Conservation (phyloP, 2,329 filamentous ascomycete genomes). For the Emmonsia crescens region DNA sequence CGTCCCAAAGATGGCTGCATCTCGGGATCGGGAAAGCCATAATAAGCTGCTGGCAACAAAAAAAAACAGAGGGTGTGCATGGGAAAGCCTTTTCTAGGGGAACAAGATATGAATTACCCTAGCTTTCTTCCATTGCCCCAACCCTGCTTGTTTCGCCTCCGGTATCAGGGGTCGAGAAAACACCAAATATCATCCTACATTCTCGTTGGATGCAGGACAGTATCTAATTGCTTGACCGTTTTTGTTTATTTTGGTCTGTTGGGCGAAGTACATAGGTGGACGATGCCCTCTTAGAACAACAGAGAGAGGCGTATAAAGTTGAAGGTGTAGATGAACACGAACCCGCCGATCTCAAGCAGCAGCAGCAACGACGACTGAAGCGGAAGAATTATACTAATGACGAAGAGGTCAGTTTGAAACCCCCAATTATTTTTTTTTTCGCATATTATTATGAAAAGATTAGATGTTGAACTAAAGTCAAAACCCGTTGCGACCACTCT, state of each 20-base stretch:
- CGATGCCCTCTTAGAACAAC: constrained; percentile 49
- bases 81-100: neutral
- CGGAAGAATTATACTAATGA: constrained; percentile 41
- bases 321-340: constrained; percentile 49
- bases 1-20: neutral
- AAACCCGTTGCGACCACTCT: neutral
- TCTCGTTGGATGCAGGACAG: constrained; percentile 3
- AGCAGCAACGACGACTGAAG: constrained; percentile 40
- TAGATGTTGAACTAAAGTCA: neutral
- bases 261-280: constrained; percentile 40
- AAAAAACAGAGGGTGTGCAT: neutral
- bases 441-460: neutral
- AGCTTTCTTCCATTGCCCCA: neutral
- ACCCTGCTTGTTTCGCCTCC: neutral
- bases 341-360: constrained; percentile 23
- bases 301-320: constrained; percentile 51
- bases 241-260: constrained; percentile 1
- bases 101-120: neutral
- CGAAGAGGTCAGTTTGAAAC: constrained; percentile 38
- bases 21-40: neutral
- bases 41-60: neutral
- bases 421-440: neutral
- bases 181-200: constrained; percentile 1
- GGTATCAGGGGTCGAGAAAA: neutral
- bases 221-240: constrained; percentile 6